These are phyloP conservation scores for Acacia melanoxylon DNA, from an alignment of 306 rosid species.

Conservation along the genomic window DNA sequence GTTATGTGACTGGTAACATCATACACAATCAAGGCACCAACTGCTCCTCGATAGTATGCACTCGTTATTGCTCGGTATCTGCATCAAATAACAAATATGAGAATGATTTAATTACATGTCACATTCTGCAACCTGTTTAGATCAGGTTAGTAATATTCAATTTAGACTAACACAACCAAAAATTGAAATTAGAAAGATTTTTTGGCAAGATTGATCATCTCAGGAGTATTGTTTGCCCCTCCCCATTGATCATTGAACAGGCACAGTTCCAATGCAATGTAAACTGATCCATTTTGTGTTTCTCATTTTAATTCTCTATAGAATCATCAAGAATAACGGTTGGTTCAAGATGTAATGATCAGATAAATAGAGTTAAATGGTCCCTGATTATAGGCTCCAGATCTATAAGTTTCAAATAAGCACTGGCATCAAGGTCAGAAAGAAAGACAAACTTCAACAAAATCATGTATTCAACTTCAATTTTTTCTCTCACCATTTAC, in stretches of 20 bases:
- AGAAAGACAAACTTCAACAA: conserved; percentile 23
- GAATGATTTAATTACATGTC: neutral
- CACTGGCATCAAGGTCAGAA: neutral
- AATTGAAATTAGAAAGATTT: neutral
- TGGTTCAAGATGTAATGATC: conserved; percentile 3
- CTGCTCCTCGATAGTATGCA: conserved; percentile 84
- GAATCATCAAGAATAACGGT: neutral
- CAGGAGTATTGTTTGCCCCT: neutral
- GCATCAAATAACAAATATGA: conserved; percentile 32
- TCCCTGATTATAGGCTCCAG: conserved; percentile 8
- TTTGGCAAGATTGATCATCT: neutral
- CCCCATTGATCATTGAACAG: neutral
- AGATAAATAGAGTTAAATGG: conserved; percentile 4
- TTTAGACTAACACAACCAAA: neutral
- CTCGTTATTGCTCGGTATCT: conserved; percentile 88
- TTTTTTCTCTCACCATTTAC: neutral
- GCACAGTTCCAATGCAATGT: neutral
- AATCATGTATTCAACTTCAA: neutral
- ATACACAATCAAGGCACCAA: conserved; percentile 81
- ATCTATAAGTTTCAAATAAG: conserved; percentile 16
- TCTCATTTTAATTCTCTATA: neutral
- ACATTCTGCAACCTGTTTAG: neutral
- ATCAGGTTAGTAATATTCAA: neutral
- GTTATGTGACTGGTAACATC: conserved; percentile 79
- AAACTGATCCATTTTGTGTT: neutral